Evolutionary conservation across 306 rosid species (phyloP).

Genomic region (Cucumis hystrix): DNA sequence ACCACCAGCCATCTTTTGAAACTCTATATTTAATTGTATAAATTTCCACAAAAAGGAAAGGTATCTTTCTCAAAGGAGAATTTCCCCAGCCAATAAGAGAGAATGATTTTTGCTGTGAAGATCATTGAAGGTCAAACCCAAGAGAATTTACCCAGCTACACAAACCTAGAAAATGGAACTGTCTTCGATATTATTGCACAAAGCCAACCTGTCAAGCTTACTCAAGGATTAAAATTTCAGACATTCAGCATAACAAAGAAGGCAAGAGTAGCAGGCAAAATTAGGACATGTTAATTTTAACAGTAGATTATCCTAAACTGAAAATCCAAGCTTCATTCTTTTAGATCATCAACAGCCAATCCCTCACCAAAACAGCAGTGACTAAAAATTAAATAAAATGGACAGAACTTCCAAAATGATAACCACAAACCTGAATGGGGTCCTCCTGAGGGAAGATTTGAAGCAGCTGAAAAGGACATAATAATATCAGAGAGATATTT

Average conservation of each 20-base stretch:
- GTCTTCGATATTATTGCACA: not conserved
- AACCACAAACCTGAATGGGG: slow-evolving; percentile 41
- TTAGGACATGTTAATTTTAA: not conserved
- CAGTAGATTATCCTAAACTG: not conserved
- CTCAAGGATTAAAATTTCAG: not conserved
- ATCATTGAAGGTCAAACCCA: not conserved
- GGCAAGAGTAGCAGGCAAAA: not conserved
- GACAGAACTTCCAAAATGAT: not conserved
- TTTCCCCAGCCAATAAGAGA: not conserved
- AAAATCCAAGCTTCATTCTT: not conserved
- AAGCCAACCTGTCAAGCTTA: not conserved
- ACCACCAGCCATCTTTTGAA: not conserved
- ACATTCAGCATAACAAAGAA: not conserved
- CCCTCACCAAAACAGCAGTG: not conserved
- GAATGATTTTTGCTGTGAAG: not conserved
- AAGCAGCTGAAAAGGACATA: slow-evolving; percentile 43
- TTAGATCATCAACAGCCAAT: not conserved
- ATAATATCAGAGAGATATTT: slow-evolving; percentile 10
- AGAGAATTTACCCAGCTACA: not conserved
- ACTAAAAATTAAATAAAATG: not conserved
- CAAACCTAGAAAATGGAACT: not conserved
- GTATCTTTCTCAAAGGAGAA: not conserved
- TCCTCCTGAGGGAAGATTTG: slow-evolving; percentile 32
- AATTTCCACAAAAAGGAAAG: not conserved
- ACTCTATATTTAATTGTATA: not conserved